Evolutionary conservation across 73 alveolate species (phyloP).

Genomic region (Paraurostyla sp.): DNA sequence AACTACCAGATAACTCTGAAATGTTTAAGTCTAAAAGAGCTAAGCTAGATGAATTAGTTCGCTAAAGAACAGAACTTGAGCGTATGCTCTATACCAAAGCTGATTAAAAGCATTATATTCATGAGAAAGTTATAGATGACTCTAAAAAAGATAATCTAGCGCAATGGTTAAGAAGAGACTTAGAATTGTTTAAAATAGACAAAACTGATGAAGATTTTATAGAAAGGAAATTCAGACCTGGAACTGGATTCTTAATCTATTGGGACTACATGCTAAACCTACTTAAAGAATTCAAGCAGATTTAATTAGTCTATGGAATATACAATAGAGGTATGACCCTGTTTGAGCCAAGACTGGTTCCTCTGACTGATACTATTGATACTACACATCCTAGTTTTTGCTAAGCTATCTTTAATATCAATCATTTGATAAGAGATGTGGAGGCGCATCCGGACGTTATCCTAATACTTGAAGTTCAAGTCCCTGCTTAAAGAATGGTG

Average conservation of each 20-base stretch:
- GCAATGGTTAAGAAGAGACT: slow-evolving; percentile 76
- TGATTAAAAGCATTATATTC: slow-evolving; percentile 60
- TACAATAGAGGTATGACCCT: slow-evolving; percentile 83
- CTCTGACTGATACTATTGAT: slow-evolving; percentile 76
- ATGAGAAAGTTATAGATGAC: slow-evolving; percentile 74
- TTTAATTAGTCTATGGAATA: slow-evolving; percentile 88
- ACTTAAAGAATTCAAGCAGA: slow-evolving; percentile 74
- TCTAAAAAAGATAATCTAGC: slow-evolving; percentile 73
- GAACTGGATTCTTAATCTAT: slow-evolving; percentile 80
- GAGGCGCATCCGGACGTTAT: slow-evolving; percentile 82
- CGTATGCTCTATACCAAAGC: slow-evolving; percentile 66
- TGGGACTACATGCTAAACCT: slow-evolving; percentile 90
- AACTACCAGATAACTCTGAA: slow-evolving; percentile 66
- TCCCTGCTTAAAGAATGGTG: slow-evolving; percentile 78
- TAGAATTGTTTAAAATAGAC: slow-evolving; percentile 74
- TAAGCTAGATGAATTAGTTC: slow-evolving; percentile 53
- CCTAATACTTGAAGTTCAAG: slow-evolving; percentile 84
- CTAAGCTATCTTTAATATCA: slow-evolving; percentile 63
- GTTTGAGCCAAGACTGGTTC: slow-evolving; percentile 89
- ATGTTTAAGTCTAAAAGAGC: slow-evolving; percentile 57
- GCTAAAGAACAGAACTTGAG: slow-evolving; percentile 69
- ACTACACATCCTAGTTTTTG: slow-evolving; percentile 76
- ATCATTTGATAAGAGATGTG: slow-evolving; percentile 69
- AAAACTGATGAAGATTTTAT: slow-evolving; percentile 71
- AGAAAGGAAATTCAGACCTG: slow-evolving; percentile 70